Evolutionary conservation across 768 basidiomycete species (phyloP).

Genomic region (Lactarius hengduanensis): DNA sequence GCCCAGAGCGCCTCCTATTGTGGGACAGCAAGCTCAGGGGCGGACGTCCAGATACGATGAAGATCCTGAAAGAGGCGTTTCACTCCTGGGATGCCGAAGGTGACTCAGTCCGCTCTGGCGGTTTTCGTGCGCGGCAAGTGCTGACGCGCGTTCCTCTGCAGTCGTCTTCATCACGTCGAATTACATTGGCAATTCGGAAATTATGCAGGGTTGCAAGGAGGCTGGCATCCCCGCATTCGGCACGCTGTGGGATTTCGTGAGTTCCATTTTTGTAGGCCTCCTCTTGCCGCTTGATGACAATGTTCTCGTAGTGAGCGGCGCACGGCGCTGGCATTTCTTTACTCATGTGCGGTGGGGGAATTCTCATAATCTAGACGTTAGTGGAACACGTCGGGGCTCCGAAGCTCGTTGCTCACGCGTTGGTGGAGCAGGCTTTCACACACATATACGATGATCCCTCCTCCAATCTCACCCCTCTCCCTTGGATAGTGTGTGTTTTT

Average conservation of each 20-base stretch:
- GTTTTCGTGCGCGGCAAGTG: too few species aligned
- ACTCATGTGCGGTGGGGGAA: background rate
- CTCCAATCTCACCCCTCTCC: background rate
- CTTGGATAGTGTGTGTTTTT: background rate
- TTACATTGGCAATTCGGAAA: constrained; percentile 42
- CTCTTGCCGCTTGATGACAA: background rate
- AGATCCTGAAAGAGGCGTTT: constrained; percentile 40
- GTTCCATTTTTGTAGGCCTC: background rate
- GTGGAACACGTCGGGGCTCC: background rate
- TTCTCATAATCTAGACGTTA: background rate
- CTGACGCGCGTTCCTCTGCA: constrained; percentile 12
- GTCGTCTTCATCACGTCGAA: constrained; percentile 48
- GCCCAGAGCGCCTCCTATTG: constrained; percentile 40
- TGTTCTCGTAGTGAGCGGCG: constrained; percentile 12
- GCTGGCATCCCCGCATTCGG: constrained; percentile 42
- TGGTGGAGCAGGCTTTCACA: background rate
- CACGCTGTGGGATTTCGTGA: constrained; percentile 32
- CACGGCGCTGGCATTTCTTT: background rate
- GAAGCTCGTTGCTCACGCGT: background rate
- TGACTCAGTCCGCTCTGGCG: background rate
- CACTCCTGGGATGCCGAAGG: constrained; percentile 40
- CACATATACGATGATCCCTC: background rate
- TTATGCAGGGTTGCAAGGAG: constrained; percentile 42
- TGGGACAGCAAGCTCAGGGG: constrained; percentile 46
- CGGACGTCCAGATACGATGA: constrained; percentile 42